These are phyloP conservation scores for Cercospora sp. DNA, from an alignment of 2,329 filamentous ascomycete species.

Conservation along the genomic window DNA sequence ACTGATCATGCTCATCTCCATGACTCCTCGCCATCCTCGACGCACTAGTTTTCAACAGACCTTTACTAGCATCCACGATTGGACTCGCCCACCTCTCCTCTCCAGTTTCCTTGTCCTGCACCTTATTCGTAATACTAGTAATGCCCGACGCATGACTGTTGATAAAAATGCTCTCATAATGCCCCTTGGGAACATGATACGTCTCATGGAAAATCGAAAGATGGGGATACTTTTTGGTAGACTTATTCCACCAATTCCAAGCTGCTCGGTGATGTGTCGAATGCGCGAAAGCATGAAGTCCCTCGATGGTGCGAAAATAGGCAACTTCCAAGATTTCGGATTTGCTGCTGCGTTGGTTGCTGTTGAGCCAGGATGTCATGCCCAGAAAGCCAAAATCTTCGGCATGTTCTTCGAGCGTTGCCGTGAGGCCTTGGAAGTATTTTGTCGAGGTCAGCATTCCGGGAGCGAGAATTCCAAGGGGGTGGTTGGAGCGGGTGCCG, in stretches of 20 bases:
- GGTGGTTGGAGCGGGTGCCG: conserved; percentile 41
- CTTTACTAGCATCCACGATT: conserved; percentile 39
- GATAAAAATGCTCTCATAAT: conserved; percentile 56
- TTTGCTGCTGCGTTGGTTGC: conserved; percentile 41
- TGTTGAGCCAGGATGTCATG: conserved; percentile 44
- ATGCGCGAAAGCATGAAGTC: conserved; percentile 56
- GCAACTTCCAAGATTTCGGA: conserved; percentile 47
- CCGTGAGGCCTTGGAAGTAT: conserved; percentile 41
- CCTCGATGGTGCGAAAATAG: conserved; percentile 55
- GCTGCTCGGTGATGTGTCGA: conserved; percentile 49
- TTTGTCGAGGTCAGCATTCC: conserved; percentile 33
- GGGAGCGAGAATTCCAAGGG: conserved; percentile 52
- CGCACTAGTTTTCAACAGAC: conserved; percentile 38
- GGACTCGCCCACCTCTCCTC: conserved; percentile 35
- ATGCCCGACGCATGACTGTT: conserved; percentile 43
- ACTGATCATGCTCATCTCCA: conserved; percentile 33
- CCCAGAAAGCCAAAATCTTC: conserved; percentile 53
- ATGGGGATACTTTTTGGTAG: conserved; percentile 40
- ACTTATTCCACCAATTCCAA: conserved; percentile 53
- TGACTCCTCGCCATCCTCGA: conserved; percentile 37
- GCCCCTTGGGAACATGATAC: conserved; percentile 47
- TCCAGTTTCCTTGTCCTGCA: conserved; percentile 26
- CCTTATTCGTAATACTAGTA: conserved; percentile 29
- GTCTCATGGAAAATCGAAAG: conserved; percentile 59
- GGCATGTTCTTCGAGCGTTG: conserved; percentile 38